phyloP scores from a whole-genome alignment of 2,329 filamentous ascomycete genomes.

The Diplodia corticola region DNA sequence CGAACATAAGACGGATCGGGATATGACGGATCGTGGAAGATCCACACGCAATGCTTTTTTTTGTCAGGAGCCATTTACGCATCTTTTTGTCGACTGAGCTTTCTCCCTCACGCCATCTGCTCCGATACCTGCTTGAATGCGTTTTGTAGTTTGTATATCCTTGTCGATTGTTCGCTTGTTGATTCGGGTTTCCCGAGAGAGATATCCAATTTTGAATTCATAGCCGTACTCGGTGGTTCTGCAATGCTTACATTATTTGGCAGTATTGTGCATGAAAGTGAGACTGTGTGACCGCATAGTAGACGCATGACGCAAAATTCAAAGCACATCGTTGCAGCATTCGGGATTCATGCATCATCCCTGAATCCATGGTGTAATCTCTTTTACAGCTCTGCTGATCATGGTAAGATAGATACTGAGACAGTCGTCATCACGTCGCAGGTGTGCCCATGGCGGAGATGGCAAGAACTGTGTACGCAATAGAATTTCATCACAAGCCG shows the following conservation, averaged over 20 bases:
- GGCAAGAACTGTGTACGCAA: too few relatives aligned
- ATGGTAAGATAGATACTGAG: not conserved
- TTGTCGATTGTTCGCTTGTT: not conserved
- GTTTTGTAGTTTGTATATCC: slow-evolving; percentile 1
- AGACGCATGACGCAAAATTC: not conserved
- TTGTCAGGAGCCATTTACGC: not conserved
- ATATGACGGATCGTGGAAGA: not conserved
- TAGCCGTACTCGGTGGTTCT: not conserved
- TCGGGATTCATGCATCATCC: not conserved
- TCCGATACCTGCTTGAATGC: not conserved
- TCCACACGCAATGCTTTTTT: not conserved
- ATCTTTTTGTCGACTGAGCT: not conserved
- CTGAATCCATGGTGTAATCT: not conserved
- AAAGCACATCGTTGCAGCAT: not conserved
- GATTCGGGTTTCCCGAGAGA: not conserved
- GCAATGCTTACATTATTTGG: not conserved
- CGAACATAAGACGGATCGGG: not conserved
- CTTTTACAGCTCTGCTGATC: not conserved
- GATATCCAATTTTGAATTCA: not conserved
- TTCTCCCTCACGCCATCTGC: not conserved
- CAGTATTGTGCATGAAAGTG: too few relatives aligned
- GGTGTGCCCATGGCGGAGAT: too few relatives aligned
- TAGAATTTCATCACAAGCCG: too few relatives aligned
- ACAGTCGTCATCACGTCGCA: not conserved
- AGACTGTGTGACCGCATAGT: too few relatives aligned